phyloP scores from a whole-genome alignment of 208 protist species.

The Trichomonas vaginalis region DNA sequence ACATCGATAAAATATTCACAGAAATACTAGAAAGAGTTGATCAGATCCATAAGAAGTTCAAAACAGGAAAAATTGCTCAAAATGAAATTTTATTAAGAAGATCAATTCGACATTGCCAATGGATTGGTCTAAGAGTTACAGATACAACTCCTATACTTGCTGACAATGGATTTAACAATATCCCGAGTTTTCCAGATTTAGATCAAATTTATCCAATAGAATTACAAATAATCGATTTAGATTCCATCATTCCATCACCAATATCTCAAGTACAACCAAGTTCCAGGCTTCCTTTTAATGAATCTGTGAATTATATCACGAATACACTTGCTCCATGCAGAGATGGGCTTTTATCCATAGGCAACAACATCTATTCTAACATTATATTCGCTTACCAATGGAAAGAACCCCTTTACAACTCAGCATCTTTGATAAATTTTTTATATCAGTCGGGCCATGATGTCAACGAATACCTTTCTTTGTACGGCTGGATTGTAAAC shows the following conservation, averaged over 20 bases:
- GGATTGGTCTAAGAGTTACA: background rate
- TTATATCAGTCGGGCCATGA: background rate
- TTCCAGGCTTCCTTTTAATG: background rate
- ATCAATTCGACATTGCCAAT: background rate
- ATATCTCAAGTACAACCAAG: background rate
- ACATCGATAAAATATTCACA: background rate
- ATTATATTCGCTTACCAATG: background rate
- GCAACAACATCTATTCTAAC: background rate
- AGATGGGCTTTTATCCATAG: background rate
- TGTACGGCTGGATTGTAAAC: background rate
- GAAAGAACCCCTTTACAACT: background rate
- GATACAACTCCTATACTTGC: background rate
- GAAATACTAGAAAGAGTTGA: background rate
- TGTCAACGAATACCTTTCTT: background rate
- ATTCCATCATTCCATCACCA: background rate
- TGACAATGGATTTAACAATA: background rate
- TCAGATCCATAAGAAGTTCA: background rate
- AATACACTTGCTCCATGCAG: background rate
- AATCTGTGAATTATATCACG: background rate
- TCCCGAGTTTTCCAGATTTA: background rate
- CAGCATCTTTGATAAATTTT: background rate
- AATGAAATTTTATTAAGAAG: background rate
- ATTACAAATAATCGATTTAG: background rate
- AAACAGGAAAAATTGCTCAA: background rate
- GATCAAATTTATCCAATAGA: background rate